These are phyloP conservation scores for Fusarium vanettenii DNA, from an alignment of 2,329 filamentous ascomycete genomes.

Conservation along the genomic window DNA sequence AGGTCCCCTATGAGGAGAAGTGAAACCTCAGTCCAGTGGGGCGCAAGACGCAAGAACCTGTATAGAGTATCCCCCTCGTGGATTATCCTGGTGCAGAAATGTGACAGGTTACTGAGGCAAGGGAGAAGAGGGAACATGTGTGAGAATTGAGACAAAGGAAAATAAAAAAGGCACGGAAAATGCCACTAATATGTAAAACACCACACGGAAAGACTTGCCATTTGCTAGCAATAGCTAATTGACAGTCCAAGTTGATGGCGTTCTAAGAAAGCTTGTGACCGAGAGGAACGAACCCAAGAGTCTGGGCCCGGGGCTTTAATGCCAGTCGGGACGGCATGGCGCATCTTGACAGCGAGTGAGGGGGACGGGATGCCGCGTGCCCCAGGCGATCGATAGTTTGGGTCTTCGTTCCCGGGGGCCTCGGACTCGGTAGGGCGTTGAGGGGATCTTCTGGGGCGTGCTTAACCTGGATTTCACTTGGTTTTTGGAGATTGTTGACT, in stretches of 20 bases:
- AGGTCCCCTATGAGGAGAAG: not conserved
- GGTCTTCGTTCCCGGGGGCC: not conserved
- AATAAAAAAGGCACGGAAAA: not conserved
- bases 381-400: not conserved
- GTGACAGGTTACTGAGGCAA: slow-evolving; percentile 19
- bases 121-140: slow-evolving; percentile 13
- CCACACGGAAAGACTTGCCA: not conserved
- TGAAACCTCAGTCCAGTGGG: not conserved
- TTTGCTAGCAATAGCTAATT: not conserved
- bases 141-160: not conserved
- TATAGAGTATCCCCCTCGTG: not conserved
- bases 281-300: not conserved
- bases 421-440: not conserved
- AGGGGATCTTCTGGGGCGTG: not conserved
- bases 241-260: not conserved
- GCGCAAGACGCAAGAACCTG: not conserved
- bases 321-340: not conserved
- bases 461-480: not conserved
- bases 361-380: not conserved
- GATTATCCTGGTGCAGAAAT: slow-evolving; percentile 4
- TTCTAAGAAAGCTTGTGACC: not conserved
- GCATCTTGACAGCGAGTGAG: slow-evolving; percentile 1
- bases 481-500: not conserved
- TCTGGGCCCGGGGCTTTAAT: not conserved
- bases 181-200: not conserved